Conservation (phyloP, 2,329 filamentous ascomycete genomes). For the Nemania abortiva region DNA sequence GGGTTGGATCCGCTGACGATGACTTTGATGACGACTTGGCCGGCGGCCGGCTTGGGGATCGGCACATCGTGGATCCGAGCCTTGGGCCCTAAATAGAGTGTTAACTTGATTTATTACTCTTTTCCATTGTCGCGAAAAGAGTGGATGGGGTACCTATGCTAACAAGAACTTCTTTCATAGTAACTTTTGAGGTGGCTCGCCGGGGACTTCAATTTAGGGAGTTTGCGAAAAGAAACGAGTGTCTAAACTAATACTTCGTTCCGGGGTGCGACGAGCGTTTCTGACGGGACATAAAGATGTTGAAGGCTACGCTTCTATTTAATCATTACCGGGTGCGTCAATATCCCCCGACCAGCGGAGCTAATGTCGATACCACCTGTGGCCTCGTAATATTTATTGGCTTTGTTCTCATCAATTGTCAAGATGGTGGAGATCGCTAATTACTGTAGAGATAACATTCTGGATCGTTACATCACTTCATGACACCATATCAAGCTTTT, state of each 20-base stretch:
- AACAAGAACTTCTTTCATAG: constrained; percentile 48
- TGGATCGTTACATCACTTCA: too few species aligned
- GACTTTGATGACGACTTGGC: constrained; percentile 59
- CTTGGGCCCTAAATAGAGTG: constrained; percentile 35
- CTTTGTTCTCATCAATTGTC: too few species aligned
- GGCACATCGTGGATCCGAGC: constrained; percentile 57
- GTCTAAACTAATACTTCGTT: neutral
- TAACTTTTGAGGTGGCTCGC: neutral
- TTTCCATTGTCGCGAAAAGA: neutral
- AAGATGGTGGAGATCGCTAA: too few species aligned
- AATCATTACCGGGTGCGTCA: neutral
- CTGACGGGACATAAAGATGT: neutral
- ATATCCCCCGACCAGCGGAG: neutral
- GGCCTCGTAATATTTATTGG: too few species aligned
- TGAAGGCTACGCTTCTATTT: neutral
- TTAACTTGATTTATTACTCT: neutral
- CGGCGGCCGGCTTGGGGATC: constrained; percentile 54
- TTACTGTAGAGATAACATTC: too few species aligned
- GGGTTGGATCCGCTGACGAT: constrained; percentile 60
- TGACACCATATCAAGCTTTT: too few species aligned
- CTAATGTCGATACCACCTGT: neutral
- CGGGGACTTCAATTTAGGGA: neutral
- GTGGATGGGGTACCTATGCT: constrained; percentile 33
- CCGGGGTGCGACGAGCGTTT: neutral
- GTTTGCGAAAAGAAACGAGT: neutral